Evolutionary conservation across 768 basidiomycete genomes (phyloP), one percentile per base, ranked within the genome.

Genomic region (Rhizopogon rudus): DNA sequence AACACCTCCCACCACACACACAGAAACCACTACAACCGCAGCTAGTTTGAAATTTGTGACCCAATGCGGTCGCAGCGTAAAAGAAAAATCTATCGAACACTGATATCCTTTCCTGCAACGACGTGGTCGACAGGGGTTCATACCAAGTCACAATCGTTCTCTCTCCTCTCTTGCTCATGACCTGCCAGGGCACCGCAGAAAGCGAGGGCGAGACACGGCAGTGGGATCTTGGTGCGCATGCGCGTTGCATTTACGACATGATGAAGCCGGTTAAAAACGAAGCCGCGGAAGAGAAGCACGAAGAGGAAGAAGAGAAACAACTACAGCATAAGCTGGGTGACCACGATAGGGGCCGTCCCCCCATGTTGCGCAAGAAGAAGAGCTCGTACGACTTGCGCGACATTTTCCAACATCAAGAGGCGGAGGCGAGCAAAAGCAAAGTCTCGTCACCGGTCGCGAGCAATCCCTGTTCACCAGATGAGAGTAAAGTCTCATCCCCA

Each of bases 281-380:
- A 16, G 35, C 17, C 6, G 16, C 29, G 8, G 39, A 17, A 3
- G 13, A 16, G 8, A 25, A 16, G 42, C 43, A 55, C 35, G 22
- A 33, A 16, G 22, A 1, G 29, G 39, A 1, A 1, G 14, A 39
- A 35, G 22, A 17, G 10, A 14, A n/a, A 37, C 12, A 35, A 17
- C 16, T 29, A 33, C 6, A n/a, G 9, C 31, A 33, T 33, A 16
- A 49, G 52, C 52, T 17, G 35, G 9, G 35, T 5, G 48, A 35
- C 6, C 33, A 20, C 14, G 9, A 37, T 25, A 49, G 48, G 48
- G 48, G 35, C 10, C 35, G 8, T 37, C 48, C 46, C 2, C 55
- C 58, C 4, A 68, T 63, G 12, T 55, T 74, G 35, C 72, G 68
- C 55, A 70, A 71, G 56, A 74, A 74, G 57, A 67, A 67, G 59